Conservation (phyloP, 1,284 basidiomycete genomes). For the Ceratobasidium sp. region DNA sequence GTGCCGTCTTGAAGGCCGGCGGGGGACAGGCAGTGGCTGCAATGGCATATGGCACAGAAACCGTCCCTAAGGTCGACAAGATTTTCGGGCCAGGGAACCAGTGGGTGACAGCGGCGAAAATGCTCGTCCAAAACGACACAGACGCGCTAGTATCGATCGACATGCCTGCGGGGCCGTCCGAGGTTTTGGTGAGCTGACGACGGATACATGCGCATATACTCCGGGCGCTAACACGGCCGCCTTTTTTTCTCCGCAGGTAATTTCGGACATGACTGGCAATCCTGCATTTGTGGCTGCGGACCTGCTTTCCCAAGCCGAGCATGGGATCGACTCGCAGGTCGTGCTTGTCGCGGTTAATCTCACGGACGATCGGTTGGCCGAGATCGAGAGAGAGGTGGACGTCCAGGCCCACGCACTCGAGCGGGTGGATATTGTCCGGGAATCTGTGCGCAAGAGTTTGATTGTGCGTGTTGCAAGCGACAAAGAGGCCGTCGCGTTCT, state of each 20-base stretch:
- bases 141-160: constrained; percentile 97
- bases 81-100: constrained; percentile 99
- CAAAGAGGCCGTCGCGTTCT: constrained; percentile 86
- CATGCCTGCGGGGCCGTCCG: constrained; percentile 98
- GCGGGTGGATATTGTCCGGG: constrained; percentile 88
- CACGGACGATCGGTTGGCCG: constrained; percentile 67
- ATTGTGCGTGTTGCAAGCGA: constrained; percentile 79
- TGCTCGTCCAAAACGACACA: constrained; percentile 99
- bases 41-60: constrained; percentile 94
- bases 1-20: constrained; percentile 90
- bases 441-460: constrained; percentile 92
- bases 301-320: constrained; percentile 96
- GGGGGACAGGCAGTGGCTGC: constrained; percentile 98
- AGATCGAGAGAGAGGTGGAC: constrained; percentile 89
- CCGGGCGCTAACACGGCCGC: constrained; percentile 21
- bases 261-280: constrained; percentile 88
- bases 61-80: constrained; percentile 99
- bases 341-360: constrained; percentile 88
- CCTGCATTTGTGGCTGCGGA: constrained; percentile 96
- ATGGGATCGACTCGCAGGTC: constrained; percentile 98
- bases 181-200: constrained; percentile 81
- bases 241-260: constrained; percentile 68
- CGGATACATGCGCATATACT: constrained; percentile 23
- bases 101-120: constrained; percentile 99
- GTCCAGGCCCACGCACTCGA: constrained; percentile 87